Evolutionary conservation across 148 eudicot species (phyloP).

Genomic region (Chenopodium quinoa): DNA sequence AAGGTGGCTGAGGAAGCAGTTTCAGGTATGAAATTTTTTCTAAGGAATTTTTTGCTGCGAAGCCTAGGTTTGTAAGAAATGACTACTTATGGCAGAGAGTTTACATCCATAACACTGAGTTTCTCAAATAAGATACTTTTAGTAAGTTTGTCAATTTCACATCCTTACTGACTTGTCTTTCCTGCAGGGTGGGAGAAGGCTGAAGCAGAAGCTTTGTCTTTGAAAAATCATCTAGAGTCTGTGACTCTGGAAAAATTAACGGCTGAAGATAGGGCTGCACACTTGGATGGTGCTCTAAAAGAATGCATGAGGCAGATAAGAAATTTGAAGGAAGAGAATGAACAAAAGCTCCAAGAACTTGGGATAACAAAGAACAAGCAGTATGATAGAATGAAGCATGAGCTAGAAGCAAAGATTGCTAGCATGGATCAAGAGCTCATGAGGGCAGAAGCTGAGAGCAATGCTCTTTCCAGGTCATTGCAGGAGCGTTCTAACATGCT

Average conservation of each 20-base stretch:
- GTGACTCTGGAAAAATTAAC: constrained; percentile 86
- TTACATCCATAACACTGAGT: neutral
- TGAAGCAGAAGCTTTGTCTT: constrained; percentile 82
- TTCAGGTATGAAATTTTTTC: constrained; percentile 51
- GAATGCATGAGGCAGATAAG: constrained; percentile 97
- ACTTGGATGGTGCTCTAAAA: constrained; percentile 91
- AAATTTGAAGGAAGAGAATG: constrained; percentile 88
- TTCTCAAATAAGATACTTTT: neutral
- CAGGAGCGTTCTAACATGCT: constrained; percentile 94
- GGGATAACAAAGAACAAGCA: constrained; percentile 59
- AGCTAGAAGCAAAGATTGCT: constrained; percentile 62
- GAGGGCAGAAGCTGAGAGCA: constrained; percentile 75
- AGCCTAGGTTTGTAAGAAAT: neutral
- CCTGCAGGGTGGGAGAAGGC: constrained; percentile 98
- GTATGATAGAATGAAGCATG: constrained; percentile 71
- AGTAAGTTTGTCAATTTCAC: neutral
- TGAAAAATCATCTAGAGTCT: constrained; percentile 86
- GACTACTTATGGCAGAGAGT: neutral
- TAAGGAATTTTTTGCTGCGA: neutral
- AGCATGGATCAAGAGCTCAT: constrained; percentile 71
- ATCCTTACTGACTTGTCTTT: constrained; percentile 2
- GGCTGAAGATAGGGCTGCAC: constrained; percentile 85
- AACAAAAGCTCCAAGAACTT: constrained; percentile 68
- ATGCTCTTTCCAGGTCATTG: constrained; percentile 82
- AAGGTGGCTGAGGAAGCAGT: constrained; percentile 99